Evolutionary conservation across 1,284 basidiomycete species (phyloP).

Genomic region (Rhodotorula sp.): DNA sequence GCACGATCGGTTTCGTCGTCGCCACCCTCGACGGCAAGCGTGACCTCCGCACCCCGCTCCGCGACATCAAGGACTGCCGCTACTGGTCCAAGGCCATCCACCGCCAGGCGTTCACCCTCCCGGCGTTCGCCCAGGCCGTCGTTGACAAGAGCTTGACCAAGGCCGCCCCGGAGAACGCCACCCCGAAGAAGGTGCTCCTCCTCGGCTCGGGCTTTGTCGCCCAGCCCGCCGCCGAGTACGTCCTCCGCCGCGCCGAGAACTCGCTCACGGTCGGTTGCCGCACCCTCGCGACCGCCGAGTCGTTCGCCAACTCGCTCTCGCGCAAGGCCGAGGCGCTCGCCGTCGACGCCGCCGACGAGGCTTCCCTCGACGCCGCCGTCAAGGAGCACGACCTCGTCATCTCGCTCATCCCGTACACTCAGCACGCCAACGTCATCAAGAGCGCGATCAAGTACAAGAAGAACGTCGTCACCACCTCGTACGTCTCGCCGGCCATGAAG

Average conservation of each 20-base stretch:
- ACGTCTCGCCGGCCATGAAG: conserved; percentile 84
- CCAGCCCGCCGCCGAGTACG: conserved; percentile 87
- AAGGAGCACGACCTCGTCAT: conserved; percentile 90
- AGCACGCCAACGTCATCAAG: conserved; percentile 88
- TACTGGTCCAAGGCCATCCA: conserved; percentile 90
- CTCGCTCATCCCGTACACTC: conserved; percentile 93
- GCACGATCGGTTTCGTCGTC: conserved; percentile 94
- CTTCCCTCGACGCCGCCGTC: conserved; percentile 74
- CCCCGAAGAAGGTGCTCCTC: conserved; percentile 73
- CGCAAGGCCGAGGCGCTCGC: conserved; percentile 67
- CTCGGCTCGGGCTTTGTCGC: conserved; percentile 96
- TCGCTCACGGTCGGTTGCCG: conserved; percentile 86
- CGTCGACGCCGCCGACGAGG: conserved; percentile 74
- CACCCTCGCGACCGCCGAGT: conserved; percentile 70
- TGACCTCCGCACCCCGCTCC: conserved; percentile 66
- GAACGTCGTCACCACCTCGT: conserved; percentile 94
- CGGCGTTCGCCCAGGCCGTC: conserved; percentile 75
- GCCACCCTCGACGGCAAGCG: conserved; percentile 75
- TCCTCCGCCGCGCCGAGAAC: conserved; percentile 79
- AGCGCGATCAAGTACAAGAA: conserved; percentile 93
- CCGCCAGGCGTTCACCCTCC: conserved; percentile 79
- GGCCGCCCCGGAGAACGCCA: conserved; percentile 27
- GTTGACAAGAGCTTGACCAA: conserved; percentile 60
- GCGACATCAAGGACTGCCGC: conserved; percentile 62
- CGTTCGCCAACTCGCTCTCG: conserved; percentile 66